A percentile compares a stretch with the other conserved stretches of the same genome.
Evolutionary conservation across 306 rosid species (phyloP).

Genomic region (Malus fusca): DNA sequence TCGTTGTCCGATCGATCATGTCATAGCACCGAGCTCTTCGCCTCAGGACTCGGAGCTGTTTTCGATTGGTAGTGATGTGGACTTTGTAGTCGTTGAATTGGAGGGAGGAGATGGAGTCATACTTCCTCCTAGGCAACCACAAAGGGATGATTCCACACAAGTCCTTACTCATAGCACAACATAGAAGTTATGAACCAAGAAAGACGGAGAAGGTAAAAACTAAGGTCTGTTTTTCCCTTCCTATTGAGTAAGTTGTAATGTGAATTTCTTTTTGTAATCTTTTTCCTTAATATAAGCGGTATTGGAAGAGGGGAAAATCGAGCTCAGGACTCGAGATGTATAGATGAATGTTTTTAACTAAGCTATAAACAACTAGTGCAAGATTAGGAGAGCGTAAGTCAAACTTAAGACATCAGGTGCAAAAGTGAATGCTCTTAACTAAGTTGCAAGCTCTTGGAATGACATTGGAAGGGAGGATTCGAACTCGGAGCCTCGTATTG

Average conservation of each 20-base stretch:
- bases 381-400: not conserved
- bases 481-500: not conserved
- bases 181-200: not conserved
- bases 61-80: constrained; percentile 56
- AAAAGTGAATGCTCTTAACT: not conserved
- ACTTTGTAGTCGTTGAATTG: constrained; percentile 65
- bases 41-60: constrained; percentile 57
- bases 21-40: constrained; percentile 72
- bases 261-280: not conserved
- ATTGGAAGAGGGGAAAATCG: not conserved
- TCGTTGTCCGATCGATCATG: constrained; percentile 25
- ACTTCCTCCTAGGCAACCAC: constrained; percentile 28
- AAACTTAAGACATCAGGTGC: not conserved
- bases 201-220: not conserved
- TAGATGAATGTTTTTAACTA: not conserved
- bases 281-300: not conserved
- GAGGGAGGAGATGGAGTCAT: constrained; percentile 32
- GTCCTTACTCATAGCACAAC: not conserved
- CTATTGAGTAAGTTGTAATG: not conserved
- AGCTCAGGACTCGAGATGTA: not conserved
- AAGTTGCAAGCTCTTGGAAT: not conserved
- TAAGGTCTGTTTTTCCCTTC: not conserved
- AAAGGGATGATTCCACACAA: constrained; percentile 14
- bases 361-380: not conserved
- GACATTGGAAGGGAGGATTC: not conserved